Conservation (phyloP, 1,284 basidiomycete genomes). For the Athelia sp. region DNA sequence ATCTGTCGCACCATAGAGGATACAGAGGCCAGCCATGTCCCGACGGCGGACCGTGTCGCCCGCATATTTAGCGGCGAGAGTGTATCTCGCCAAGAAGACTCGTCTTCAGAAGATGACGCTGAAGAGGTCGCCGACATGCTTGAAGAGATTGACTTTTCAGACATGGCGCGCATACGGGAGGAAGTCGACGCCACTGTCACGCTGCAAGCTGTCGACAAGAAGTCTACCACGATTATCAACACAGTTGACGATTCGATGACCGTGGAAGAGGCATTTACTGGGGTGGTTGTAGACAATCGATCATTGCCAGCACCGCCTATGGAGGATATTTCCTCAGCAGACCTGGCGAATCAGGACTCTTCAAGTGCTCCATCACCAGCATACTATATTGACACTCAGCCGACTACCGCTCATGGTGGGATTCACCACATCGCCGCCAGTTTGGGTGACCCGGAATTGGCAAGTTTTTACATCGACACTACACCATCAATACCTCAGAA, state of each 20-base stretch:
- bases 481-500: neutral
- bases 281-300: conserved; percentile 15
- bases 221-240: conserved; percentile 10
- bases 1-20: conserved; percentile 26
- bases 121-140: conserved; percentile 37
- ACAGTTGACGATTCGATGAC: conserved; percentile 11
- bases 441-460: neutral
- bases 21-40: conserved; percentile 47
- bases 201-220: conserved; percentile 13
- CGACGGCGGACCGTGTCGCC: conserved; percentile 59
- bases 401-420: neutral
- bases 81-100: conserved; percentile 18
- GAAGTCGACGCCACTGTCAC: conserved; percentile 26
- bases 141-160: conserved; percentile 63
- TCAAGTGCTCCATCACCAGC: neutral
- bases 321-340: neutral
- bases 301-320: neutral
- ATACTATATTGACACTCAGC: neutral
- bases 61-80: conserved; percentile 47
- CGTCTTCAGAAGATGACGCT: conserved; percentile 22
- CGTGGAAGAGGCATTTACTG: conserved; percentile 39
- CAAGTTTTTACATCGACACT: conserved; percentile 24
- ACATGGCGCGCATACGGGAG: conserved; percentile 41
- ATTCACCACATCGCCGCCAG: neutral
- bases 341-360: too few species aligned